Base-by-base conservation (phyloP, 1,139 yeast genomes). In the Taphrina confusa region DNA sequence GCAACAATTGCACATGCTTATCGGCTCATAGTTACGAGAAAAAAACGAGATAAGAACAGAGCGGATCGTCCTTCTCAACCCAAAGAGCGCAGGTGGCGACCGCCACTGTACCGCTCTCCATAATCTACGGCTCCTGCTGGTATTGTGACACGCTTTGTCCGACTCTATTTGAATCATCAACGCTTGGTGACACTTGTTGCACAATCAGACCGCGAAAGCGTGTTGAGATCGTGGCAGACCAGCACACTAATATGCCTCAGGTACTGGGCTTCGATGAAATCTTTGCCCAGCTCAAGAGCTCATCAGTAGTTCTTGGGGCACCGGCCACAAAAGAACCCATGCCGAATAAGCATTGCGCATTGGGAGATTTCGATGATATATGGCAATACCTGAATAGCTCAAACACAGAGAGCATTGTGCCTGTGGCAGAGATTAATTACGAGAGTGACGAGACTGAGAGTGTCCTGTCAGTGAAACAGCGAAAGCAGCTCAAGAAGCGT, bases 401-500 rank as follows among this genome's bases (percentile, higher is more conserved):
- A 16, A 4, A 4, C 9, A 18, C 42, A 37, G 23, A 37, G 6
- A 20, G 16, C 16, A 11, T n/a, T 2, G 20, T n/a, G 5, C 25
- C 8, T 18, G 18, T 18, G 8, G 9, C 23, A 37, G 8, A 22
- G 20, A 18, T 18, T 8, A 8, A 8, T 8, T 37, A 37, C 42
- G 42, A 37, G n/a, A 27, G 31, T 42, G 47, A 42, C 14, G 47
- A 42, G 14, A 6, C 47, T 4, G 47, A 42, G 5, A 5, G 14
- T 31, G 31, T 25, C 16, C 11, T 42, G 18, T 33, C 50, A 16
- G 25, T 23, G 28, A 45, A 45, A 25, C 37, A 45, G 14, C 27
- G 30, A 16, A 45, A 45, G 23, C 50, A 45, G 30, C 25, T 30
- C 37, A 45, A 30, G 18, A 45, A 45, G 36, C 34, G 50, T n/a